Evolutionary conservation across 768 basidiomycete genomes (phyloP).

Genomic region (Suillus weaverae): DNA sequence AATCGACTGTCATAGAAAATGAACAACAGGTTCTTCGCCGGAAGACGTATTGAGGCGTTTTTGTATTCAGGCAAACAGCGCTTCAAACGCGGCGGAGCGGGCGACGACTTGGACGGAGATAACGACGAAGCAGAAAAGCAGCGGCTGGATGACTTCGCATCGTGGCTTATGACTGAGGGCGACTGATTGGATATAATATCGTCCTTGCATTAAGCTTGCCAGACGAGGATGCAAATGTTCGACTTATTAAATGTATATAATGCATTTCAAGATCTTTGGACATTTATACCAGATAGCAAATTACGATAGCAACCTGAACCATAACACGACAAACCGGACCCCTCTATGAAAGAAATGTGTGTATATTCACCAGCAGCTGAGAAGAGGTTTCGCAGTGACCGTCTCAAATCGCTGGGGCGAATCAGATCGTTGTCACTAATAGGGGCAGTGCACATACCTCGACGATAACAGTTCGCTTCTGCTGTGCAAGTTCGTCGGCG

Average conservation of each 20-base stretch:
- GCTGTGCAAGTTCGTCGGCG: slow-evolving; percentile 37
- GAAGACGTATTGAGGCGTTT: slow-evolving; percentile 77
- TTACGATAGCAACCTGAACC: not conserved
- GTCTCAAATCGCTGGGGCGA: slow-evolving; percentile 66
- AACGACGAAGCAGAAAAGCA: slow-evolving; percentile 78
- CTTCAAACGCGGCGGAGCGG: slow-evolving; percentile 73
- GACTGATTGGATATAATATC: slow-evolving; percentile 41
- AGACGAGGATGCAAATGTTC: not conserved
- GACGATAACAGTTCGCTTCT: slow-evolving; percentile 62
- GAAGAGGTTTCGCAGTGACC: slow-evolving; percentile 65
- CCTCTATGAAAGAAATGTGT: not conserved
- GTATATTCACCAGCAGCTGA: slow-evolving; percentile 62
- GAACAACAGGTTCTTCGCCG: slow-evolving; percentile 90
- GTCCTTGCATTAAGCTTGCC: not conserved
- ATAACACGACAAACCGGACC: not conserved
- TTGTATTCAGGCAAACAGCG: slow-evolving; percentile 81
- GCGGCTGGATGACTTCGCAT: slow-evolving; percentile 83
- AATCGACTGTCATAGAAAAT: slow-evolving; percentile 64
- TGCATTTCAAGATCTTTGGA: not conserved
- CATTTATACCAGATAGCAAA: slow-evolving; percentile 4
- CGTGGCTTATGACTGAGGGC: slow-evolving; percentile 83
- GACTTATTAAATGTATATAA: slow-evolving; percentile 1
- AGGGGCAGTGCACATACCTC: slow-evolving; percentile 52
- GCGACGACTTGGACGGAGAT: slow-evolving; percentile 61
- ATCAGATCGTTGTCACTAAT: slow-evolving; percentile 3